Conservation (phyloP, 2,329 filamentous ascomycete species). For the Domatiomyces globalis region DNA sequence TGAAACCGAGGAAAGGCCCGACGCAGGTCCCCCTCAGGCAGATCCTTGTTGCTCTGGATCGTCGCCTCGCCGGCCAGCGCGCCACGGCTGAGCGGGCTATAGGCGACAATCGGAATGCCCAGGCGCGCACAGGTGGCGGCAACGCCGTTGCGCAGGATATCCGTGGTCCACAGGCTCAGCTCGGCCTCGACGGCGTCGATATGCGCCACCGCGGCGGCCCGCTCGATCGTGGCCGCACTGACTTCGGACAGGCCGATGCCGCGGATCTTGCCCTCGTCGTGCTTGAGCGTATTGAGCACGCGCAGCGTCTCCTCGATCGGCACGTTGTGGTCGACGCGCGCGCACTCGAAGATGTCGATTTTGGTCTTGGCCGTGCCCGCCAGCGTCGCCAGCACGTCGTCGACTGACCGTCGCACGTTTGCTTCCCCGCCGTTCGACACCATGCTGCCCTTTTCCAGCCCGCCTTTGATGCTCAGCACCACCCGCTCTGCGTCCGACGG, state of each 20-base stretch:
- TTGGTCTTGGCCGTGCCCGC: conserved; percentile 33
- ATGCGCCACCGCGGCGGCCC: conserved; percentile 30
- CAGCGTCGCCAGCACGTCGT: conserved; percentile 40
- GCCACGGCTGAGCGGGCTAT: conserved; percentile 46
- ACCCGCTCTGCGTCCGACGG: conserved; percentile 51
- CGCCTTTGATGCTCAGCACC: conserved; percentile 50
- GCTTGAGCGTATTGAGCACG: conserved; percentile 26
- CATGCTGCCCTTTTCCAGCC: conserved; percentile 25
- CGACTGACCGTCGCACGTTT: conserved; percentile 42
- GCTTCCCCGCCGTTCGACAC: conserved; percentile 39
- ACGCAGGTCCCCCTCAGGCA: conserved; percentile 35
- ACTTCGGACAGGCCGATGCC: conserved; percentile 32
- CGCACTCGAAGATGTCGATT: conserved; percentile 47
- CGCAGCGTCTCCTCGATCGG: conserved; percentile 35
- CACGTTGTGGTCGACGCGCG: conserved; percentile 40
- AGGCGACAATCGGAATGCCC: conserved; percentile 44
- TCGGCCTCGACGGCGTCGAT: conserved; percentile 48
- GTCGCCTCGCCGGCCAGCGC: conserved; percentile 35
- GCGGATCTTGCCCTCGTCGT: conserved; percentile 30
- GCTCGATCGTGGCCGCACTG: conserved; percentile 31
- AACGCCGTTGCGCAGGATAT: conserved; percentile 45
- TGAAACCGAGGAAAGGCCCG: conserved; percentile 35
- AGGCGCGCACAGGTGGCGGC: conserved; percentile 42
- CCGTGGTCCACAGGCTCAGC: conserved; percentile 42
- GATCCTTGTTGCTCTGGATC: conserved; percentile 32